These are phyloP conservation scores for Mycosphaerella sp. DNA, from an alignment of 2,329 filamentous ascomycete species.

Conservation along the genomic window DNA sequence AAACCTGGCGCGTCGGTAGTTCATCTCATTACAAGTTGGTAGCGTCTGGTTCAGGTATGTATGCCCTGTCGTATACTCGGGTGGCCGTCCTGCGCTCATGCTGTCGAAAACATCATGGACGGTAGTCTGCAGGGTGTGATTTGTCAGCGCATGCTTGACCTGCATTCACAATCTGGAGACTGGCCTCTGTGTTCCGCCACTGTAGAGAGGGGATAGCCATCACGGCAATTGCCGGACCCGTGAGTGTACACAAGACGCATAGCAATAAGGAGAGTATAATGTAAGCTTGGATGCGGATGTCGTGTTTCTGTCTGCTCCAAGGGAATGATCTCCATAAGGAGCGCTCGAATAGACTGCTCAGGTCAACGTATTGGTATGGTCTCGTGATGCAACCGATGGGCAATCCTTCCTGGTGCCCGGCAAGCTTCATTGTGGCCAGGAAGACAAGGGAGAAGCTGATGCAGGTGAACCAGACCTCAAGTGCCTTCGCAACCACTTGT, in stretches of 20 bases:
- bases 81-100: too few relatives aligned
- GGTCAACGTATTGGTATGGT: slow-evolving; percentile 27
- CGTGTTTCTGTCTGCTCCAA: not conserved
- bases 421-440: slow-evolving; percentile 26
- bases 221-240: slow-evolving; percentile 30
- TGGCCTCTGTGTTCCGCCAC: too few relatives aligned
- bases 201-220: slow-evolving; percentile 25
- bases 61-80: too few relatives aligned
- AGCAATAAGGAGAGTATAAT: slow-evolving; percentile 21
- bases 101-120: too few relatives aligned
- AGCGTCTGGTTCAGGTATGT: too few relatives aligned
- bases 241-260: slow-evolving; percentile 30
- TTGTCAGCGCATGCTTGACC: too few relatives aligned
- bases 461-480: slow-evolving; percentile 33
- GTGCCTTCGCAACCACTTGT: slow-evolving; percentile 30
- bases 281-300: slow-evolving; percentile 16
- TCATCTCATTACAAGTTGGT: too few relatives aligned
- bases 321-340: slow-evolving; percentile 24
- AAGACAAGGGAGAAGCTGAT: slow-evolving; percentile 29
- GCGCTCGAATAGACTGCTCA: slow-evolving; percentile 25
- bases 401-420: slow-evolving; percentile 22
- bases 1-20: too few relatives aligned
- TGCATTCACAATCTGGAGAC: too few relatives aligned
- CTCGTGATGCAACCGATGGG: slow-evolving; percentile 29
- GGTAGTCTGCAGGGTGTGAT: too few relatives aligned